phyloP scores from a whole-genome alignment of 2,329 filamentous ascomycete species.

The Exophiala xenobiotica region DNA sequence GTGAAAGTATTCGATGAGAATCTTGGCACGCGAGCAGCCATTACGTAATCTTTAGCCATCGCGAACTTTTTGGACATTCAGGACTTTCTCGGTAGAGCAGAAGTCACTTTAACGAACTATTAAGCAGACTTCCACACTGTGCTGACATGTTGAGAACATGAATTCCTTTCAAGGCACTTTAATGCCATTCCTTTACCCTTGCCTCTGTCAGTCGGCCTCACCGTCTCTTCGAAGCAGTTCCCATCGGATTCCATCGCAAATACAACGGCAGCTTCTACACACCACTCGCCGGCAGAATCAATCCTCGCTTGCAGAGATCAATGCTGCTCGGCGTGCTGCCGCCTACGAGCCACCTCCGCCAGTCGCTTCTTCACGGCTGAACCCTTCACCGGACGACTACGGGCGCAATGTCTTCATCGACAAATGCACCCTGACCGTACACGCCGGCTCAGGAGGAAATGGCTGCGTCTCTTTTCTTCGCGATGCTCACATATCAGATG shows the following conservation, averaged over 20 bases:
- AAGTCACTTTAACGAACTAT: too few relatives aligned
- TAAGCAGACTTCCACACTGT: too few relatives aligned
- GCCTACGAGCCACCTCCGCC: conserved; percentile 25
- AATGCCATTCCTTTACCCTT: conserved; percentile 40
- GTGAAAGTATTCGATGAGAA: too few relatives aligned
- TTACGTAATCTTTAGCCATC: too few relatives aligned
- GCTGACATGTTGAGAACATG: conserved; percentile 29
- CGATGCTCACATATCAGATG: conserved; percentile 84
- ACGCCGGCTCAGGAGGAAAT: conserved; percentile 79
- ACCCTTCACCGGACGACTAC: conserved; percentile 83
- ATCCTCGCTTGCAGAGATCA: conserved; percentile 20
- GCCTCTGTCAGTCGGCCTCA: conserved; percentile 25
- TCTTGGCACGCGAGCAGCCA: too few relatives aligned
- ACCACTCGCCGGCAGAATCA: conserved; percentile 1
- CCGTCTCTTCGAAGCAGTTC: conserved; percentile 14
- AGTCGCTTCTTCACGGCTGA: conserved; percentile 55
- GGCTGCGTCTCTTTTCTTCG: conserved; percentile 93
- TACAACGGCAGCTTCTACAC: conserved; percentile 17
- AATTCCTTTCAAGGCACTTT: conserved; percentile 22
- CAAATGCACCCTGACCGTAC: conserved; percentile 72
- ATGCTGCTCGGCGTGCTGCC: conserved; percentile 19
- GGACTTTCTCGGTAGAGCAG: too few relatives aligned
- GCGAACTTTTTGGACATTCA: too few relatives aligned
- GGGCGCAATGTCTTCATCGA: conserved; percentile 81
- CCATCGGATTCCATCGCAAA: conserved; percentile 19